Percentiles rank a stretch among this genome's conserved stretches.
Conservation (phyloP, 495 filamentous ascomycete genomes). For the Cryomyces antarcticus region DNA sequence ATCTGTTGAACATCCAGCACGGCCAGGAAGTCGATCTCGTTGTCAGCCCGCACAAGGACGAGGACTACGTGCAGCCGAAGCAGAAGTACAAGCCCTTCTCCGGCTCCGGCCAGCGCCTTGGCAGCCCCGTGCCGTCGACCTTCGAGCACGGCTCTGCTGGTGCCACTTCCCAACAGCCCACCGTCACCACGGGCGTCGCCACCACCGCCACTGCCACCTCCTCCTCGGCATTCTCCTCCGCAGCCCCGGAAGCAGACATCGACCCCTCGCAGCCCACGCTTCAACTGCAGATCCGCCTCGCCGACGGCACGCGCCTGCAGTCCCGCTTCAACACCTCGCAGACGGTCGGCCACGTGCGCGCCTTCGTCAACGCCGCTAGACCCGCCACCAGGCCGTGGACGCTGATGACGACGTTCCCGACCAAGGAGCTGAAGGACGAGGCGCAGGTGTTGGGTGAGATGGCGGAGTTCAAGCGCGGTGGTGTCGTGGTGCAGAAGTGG, state of each 20-base stretch:
- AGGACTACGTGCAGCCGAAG: conserved; percentile 65
- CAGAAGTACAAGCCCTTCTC: conserved; percentile 74
- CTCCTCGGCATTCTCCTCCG: conserved; percentile 11
- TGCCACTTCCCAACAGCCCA: conserved; percentile 8
- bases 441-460: conserved; percentile 48
- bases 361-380: conserved; percentile 55
- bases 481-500: conserved; percentile 84
- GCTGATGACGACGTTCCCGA: conserved; percentile 89
- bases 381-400: conserved; percentile 48
- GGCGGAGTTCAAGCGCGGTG: conserved; percentile 63
- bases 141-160: conserved; percentile 14
- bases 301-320: conserved; percentile 67
- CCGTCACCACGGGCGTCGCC: conserved; percentile 3
- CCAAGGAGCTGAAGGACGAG: conserved; percentile 72
- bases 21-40: conserved; percentile 84
- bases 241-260: conserved; percentile 30
- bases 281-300: conserved; percentile 71
- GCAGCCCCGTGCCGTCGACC: conserved; percentile 66
- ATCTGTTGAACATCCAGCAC: conserved; percentile 67
- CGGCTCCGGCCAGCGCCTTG: conserved; percentile 69
- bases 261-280: conserved; percentile 61
- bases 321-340: conserved; percentile 84
- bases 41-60: conserved; percentile 56
- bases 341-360: conserved; percentile 79
- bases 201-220: conserved; percentile 22